Base-by-base conservation (phyloP, 371 early-diverging fungal species). In the Mucor velutinosus region DNA sequence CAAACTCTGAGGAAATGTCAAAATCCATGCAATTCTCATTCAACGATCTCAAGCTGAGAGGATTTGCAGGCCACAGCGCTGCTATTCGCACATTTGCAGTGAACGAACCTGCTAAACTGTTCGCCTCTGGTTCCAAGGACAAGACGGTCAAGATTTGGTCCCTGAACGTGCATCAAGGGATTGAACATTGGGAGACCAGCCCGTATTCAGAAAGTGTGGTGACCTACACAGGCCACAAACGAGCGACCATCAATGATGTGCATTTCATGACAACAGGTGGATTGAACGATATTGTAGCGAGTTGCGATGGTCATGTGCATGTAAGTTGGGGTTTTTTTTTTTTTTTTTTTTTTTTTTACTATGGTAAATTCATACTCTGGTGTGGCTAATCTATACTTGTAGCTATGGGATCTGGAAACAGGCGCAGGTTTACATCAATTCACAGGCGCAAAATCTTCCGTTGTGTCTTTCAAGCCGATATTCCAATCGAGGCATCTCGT, bases 91-190 rank as follows among this genome's bases (percentile, higher is more conserved):
- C 85, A 3, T 76, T 89, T 37, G 78, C 85, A 1, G 77, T 85
- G 2, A 87, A 89, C 62, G 91, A 90, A 39, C 82, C 87, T 4
- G 73, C 74, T 11, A 81, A 88, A 12, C 55, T 83, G 0, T 83
- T 90, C 60, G 89, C 86, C 0, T 89, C 91, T 1, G 91, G 89
- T 7, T 89, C 89, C 12, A 74, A 80, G 30, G 91, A 90, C 60
- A 75, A 87, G n/a, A 89, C 87, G 0, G 88, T 89, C 15, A 89
- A 89, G 58, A 67, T 89, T n/a, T 90, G 91, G 91, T 87, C 89
- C 4, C 65, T 90, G 53, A 87, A 89, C 70, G 82, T 87, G 1
- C 87, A 87, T 64, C 77, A 82, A 19, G 85, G 85, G 0, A 87
- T 89, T 49, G 90, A 89, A 51, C 79, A 85, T 37, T 85, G 86